Conservation (phyloP, 805 yeast genomes). For the Candida takata region DNA sequence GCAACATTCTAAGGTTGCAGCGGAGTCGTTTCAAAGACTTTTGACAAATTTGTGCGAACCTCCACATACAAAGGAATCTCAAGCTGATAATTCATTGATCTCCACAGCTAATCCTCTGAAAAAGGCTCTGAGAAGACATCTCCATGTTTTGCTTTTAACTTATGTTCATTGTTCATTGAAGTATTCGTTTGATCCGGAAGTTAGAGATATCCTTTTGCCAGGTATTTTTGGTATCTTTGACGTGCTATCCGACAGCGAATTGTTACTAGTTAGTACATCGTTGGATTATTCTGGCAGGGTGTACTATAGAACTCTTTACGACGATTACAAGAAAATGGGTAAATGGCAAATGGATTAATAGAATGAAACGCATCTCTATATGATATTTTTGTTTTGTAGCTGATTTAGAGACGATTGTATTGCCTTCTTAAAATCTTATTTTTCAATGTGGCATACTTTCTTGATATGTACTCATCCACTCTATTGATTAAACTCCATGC, state of each 20-base stretch:
- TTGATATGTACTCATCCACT: constrained; percentile 4
- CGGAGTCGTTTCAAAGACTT: constrained; percentile 47
- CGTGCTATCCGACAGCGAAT: constrained; percentile 58
- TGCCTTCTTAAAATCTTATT: background rate
- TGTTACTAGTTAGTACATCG: constrained; percentile 52
- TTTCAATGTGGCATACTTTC: background rate
- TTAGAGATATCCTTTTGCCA: constrained; percentile 42
- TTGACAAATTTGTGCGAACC: constrained; percentile 74
- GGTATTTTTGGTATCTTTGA: constrained; percentile 64
- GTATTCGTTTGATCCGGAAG: constrained; percentile 37
- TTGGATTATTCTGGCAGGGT: constrained; percentile 66
- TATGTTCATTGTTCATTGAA: constrained; percentile 50
- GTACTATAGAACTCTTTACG: constrained; percentile 59
- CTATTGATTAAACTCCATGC: constrained; percentile 13
- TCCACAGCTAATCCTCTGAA: constrained; percentile 51
- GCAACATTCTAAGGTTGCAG: constrained; percentile 26
- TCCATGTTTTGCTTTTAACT: constrained; percentile 51
- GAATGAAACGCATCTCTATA: background rate
- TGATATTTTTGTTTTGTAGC: background rate
- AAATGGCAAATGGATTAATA: constrained; percentile 49
- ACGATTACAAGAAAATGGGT: constrained; percentile 68
- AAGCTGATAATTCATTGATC: constrained; percentile 32
- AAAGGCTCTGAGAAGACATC: constrained; percentile 53
- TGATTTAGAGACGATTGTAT: background rate
- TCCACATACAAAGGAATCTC: constrained; percentile 25